Evolutionary conservation across 2,329 filamentous ascomycete species (phyloP), one percentile per base, ranked within the genome.

Genomic region (Fonsecaea multimorphosa): DNA sequence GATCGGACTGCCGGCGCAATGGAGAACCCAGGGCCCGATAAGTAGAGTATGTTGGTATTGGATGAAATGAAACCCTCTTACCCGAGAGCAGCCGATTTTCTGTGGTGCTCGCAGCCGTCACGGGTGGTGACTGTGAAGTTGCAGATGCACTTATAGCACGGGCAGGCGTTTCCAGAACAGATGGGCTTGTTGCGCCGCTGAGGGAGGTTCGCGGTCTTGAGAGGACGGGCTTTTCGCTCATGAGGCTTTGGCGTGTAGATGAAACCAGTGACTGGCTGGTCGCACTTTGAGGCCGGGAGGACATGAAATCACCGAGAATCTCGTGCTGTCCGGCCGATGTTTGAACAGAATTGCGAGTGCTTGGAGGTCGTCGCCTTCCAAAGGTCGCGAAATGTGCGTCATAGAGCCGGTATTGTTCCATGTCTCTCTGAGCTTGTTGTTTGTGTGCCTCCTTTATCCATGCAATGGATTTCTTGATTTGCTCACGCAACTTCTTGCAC

Each of bases 401-500:
- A 27, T 34, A 52, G 52, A 58, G 36, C 14, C 52, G 63, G 12
- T 58, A 38, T 54, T 65, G 58, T 19, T 61, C 63, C 31, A 29
- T 44, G 44, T 65, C 63, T 44, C 32, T 57, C 44, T 46, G 52
- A 31, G 44, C 24, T 12, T 61, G 53, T 59, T 65, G 49, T 59
- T 38, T 31, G 31, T 38, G 44, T 16, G 54, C 34, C 32, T 58
- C 56, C 24, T 58, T 40, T 16, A 65, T 34, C 63, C 63, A 65
- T 9, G 9, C 9, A 4, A 36, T 27, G 19, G 51, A 44, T 16
- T n/a, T n/a, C 9, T 57, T 29, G 14, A 64, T 31, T 12, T 61
- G 49, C 14, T 32, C 34, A 3, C 31, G 29, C 19, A 61, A 4
- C 22, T 32, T 34, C 34, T 60, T 36, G 38, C 29, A 46, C 59